phyloP scores from a whole-genome alignment of 495 filamentous ascomycete species.

The Penicillium salamii region DNA sequence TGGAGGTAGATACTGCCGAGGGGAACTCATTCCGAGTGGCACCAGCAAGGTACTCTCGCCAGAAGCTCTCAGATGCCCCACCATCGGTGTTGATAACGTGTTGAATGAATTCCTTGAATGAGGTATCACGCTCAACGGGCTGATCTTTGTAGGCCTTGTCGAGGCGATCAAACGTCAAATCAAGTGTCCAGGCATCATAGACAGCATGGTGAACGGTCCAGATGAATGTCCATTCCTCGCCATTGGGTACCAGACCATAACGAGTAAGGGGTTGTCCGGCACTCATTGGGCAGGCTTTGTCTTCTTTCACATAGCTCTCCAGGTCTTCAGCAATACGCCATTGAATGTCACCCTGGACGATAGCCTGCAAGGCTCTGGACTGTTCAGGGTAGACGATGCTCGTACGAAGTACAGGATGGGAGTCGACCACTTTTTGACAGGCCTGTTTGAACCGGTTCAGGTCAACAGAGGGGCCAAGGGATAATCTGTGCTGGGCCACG shows the following conservation, averaged over 20 bases:
- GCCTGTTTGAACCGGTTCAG: conserved; percentile 33
- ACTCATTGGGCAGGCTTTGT: conserved; percentile 35
- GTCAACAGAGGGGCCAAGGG: conserved; percentile 2
- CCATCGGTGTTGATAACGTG: conserved; percentile 10
- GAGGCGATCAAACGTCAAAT: conserved; percentile 17
- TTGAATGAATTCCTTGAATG: conserved; percentile 22
- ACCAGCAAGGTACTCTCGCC: conserved; percentile 23
- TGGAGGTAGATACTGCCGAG: conserved; percentile 42
- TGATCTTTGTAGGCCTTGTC: conserved; percentile 9
- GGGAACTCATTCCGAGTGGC: conserved; percentile 33
- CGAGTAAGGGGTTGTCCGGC: conserved; percentile 43
- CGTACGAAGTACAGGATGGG: conserved; percentile 48
- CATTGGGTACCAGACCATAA: conserved; percentile 32
- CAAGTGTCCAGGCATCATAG: conserved; percentile 17
- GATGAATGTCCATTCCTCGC: conserved; percentile 3
- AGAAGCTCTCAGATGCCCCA: conserved; percentile 18
- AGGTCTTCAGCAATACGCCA: conserved; percentile 25
- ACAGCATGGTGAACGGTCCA: conserved; percentile 13
- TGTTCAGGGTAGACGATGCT: conserved; percentile 28
- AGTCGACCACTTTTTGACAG: conserved; percentile 32
- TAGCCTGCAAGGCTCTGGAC: conserved; percentile 46
- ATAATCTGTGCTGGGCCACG: conserved; percentile 34
- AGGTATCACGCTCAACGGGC: conserved; percentile 1
- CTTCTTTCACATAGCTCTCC: conserved; percentile 34
- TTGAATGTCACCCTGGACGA: conserved; percentile 15